Evolutionary conservation across 352 stramenopile species (phyloP).

Genomic region (Globisporangium paddicum): DNA sequence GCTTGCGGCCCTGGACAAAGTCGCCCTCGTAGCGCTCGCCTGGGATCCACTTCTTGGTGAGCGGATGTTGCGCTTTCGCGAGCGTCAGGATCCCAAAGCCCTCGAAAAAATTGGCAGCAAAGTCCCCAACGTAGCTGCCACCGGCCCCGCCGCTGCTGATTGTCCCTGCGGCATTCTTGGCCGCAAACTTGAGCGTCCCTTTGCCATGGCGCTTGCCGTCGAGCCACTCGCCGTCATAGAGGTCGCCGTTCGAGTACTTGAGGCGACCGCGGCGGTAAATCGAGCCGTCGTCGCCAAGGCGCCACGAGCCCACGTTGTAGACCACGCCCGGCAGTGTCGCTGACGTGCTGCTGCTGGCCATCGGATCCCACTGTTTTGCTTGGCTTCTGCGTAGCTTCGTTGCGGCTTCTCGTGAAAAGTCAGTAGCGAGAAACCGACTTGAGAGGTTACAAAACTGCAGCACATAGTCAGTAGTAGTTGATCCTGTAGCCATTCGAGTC

Average conservation of each 20-base stretch:
- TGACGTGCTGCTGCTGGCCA: background rate
- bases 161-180: conserved; percentile 9
- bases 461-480: background rate
- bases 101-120: conserved; percentile 49
- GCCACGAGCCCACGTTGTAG: conserved; percentile 67
- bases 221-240: conserved; percentile 86
- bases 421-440: background rate
- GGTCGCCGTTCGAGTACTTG: conserved; percentile 68
- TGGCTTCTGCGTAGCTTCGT: background rate
- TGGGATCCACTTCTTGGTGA: conserved; percentile 56
- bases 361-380: background rate
- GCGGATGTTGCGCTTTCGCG: conserved; percentile 44
- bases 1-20: conserved; percentile 43
- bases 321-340: conserved; percentile 26
- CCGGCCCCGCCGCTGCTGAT: background rate
- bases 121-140: conserved; percentile 48
- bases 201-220: conserved; percentile 70
- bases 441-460: background rate
- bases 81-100: conserved; percentile 57
- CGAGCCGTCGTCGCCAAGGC: conserved; percentile 60
- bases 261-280: conserved; percentile 69
- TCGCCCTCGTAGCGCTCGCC: conserved; percentile 68
- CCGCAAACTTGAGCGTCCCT: conserved; percentile 45
- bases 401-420: background rate
- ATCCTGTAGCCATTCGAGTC: background rate